Conservation (phyloP, 768 basidiomycete species). For the Naganishia antarctica region DNA sequence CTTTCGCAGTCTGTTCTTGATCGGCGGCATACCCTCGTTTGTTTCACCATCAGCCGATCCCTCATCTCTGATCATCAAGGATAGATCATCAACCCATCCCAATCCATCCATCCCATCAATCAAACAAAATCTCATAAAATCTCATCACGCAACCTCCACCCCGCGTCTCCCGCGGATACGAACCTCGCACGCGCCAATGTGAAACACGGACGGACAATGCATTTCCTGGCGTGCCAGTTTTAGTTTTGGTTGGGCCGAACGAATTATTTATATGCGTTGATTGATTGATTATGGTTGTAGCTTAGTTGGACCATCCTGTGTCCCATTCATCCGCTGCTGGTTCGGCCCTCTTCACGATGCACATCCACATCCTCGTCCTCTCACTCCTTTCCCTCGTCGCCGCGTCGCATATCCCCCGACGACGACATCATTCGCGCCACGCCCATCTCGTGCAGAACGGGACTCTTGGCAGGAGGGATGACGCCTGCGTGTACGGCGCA, state of each 20-base stretch:
- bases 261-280: too few species aligned
- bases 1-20: too few species aligned
- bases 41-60: too few species aligned
- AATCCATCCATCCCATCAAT: too few species aligned
- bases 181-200: neutral
- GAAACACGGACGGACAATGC: slow-evolving; percentile 3
- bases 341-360: slow-evolving; percentile 6
- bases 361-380: neutral
- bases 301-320: neutral
- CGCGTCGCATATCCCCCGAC: slow-evolving; percentile 3
- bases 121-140: too few species aligned
- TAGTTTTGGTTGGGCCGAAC: neutral
- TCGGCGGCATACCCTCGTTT: too few species aligned
- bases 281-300: neutral
- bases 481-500: slow-evolving; percentile 17
- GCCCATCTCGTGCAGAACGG: neutral
- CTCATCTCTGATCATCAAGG: too few species aligned
- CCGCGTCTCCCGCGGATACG: too few species aligned
- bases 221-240: neutral
- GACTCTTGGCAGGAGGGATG: neutral
- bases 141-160: too few species aligned
- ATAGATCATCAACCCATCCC: too few species aligned
- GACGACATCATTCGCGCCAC: slow-evolving; percentile 11
- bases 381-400: neutral
- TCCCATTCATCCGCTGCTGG: neutral